Evolutionary conservation across 352 stramenopile genomes (phyloP), one percentile per base, ranked within the genome.

Genomic region (Globisporangium rhizosaccharum): DNA sequence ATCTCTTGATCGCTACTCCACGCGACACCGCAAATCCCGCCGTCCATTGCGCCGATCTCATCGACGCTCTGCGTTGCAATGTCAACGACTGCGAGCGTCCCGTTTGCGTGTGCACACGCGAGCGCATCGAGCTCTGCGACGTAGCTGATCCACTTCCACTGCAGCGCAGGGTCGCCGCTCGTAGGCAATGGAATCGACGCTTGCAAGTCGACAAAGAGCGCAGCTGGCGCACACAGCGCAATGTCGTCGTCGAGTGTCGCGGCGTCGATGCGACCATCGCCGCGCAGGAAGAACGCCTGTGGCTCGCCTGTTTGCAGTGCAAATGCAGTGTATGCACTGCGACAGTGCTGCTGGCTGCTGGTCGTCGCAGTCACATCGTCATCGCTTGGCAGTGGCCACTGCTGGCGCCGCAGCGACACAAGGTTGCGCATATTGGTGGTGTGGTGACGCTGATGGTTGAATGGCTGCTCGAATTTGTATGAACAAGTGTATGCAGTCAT

Each of bases 1-100:
- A 76, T 79, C 51, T 89, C 84, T 57, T 93, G 79, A 52, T 82
- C 85, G 53, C 57, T 71, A 56, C 73, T 91, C 81, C 81, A 93
- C 0, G 76, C 74, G 39, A 93, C 56, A 23, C 65, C 75, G 33
- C 76, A 63, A 36, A 93, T 68, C 36, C 82, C 84, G n/a, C 65
- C 73, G 55, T 85, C 78, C 55, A 93, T 69, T 9, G 63, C 56
- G 25, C 84, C 84, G 54, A 91, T 84, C 66, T 91, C 79, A 57
- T 90, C 79, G 5, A 72, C 69, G 8, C 71, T 59, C 4, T 70
- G 64, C 10, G 73, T 64, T 26, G 78, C 66, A 41, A 87, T 53
- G n/a, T 86, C 68, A 39, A 93, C 71, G 12, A 71, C 63, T 17
- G 67, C 79, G 33, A 93, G 67, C 23, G 62, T 53, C 14, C 84